Percentiles rank a stretch among this genome's conserved stretches.
These are phyloP conservation scores for Orbilia quercus DNA, from an alignment of 2,329 filamentous ascomycete species.

Conservation along the genomic window DNA sequence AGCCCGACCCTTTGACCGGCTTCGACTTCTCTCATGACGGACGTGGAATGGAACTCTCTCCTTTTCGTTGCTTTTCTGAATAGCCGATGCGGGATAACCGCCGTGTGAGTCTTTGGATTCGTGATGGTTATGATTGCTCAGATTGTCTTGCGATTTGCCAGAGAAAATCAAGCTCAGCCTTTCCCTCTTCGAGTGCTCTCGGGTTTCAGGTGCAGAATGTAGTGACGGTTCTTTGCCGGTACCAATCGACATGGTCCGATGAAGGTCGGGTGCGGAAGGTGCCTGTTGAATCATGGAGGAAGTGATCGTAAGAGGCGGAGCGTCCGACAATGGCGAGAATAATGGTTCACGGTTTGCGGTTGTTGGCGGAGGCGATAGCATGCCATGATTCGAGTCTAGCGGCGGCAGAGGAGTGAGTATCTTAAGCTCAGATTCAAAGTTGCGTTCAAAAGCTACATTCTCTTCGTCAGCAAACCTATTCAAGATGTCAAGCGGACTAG, in stretches of 20 bases:
- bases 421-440: constrained; percentile 74
- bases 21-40: constrained; percentile 50
- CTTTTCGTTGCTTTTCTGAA: constrained; percentile 48
- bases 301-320: constrained; percentile 44
- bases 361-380: constrained; percentile 61
- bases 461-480: constrained; percentile 33
- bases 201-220: constrained; percentile 46
- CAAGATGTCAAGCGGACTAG: constrained; percentile 35
- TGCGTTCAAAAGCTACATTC: constrained; percentile 70
- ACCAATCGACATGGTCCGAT: constrained; percentile 47
- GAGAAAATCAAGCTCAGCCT: constrained; percentile 49
- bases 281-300: constrained; percentile 55
- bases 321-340: constrained; percentile 51
- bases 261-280: constrained; percentile 47
- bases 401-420: constrained; percentile 71
- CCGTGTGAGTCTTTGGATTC: constrained; percentile 42
- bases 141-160: constrained; percentile 47
- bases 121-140: constrained; percentile 38
- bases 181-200: constrained; percentile 51
- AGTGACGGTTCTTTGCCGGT: constrained; percentile 45
- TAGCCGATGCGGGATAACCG: neutral
- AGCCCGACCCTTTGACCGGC: constrained; percentile 53
- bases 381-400: constrained; percentile 60
- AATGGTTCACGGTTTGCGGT: constrained; percentile 40
- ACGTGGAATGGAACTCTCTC: constrained; percentile 39